Evolutionary conservation across 139 green algal genomes (phyloP).

Genomic region (Tetraselmis chui): DNA sequence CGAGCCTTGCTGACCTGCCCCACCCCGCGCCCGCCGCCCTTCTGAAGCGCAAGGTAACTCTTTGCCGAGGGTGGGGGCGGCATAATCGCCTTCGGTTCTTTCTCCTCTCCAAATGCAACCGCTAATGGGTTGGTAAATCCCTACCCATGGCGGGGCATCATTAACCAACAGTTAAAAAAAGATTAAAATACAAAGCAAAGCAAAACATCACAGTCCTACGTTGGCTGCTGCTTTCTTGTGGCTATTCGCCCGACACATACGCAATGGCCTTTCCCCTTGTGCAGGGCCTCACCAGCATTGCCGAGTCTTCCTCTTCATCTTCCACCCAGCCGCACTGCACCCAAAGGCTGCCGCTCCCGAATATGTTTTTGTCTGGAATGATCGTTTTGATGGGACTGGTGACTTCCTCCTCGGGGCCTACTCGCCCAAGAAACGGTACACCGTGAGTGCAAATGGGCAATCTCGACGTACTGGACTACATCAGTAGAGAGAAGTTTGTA

Average conservation of each 20-base stretch:
- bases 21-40: not conserved
- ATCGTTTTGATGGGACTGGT: too few relatives aligned
- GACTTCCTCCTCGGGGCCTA: too few relatives aligned
- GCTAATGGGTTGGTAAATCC: not conserved
- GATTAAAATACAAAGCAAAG: too few relatives aligned
- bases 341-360: conserved; percentile 33
- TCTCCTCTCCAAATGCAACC: not conserved
- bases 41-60: not conserved
- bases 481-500: too few relatives aligned
- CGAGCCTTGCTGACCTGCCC: not conserved
- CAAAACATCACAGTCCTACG: too few relatives aligned
- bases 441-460: too few relatives aligned
- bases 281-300: not conserved
- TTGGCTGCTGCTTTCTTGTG: too few relatives aligned
- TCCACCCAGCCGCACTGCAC: conserved; percentile 46
- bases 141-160: not conserved
- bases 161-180: too few relatives aligned
- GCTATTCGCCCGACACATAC: too few relatives aligned
- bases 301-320: conserved; percentile 1
- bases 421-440: too few relatives aligned
- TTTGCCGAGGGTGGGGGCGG: not conserved
- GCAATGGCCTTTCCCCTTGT: too few relatives aligned
- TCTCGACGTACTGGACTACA: too few relatives aligned
- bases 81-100: not conserved
- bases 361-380: conserved; percentile 14